phyloP scores from a whole-genome alignment of 1,139 yeast genomes.

The Saccharomyces hybrid region DNA sequence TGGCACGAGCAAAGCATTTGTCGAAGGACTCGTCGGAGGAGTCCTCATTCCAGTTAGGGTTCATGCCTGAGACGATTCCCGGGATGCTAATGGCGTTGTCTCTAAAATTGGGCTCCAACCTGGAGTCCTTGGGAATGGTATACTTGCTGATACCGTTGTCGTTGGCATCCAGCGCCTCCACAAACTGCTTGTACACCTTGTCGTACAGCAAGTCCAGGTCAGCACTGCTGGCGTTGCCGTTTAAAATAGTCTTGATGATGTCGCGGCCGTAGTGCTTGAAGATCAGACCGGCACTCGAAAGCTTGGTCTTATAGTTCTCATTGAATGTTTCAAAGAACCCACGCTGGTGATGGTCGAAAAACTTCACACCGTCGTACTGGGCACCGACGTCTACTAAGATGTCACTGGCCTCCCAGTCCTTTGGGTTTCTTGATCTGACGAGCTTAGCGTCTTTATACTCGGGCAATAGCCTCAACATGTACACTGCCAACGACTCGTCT shows the following conservation, averaged over 20 bases:
- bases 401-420: slow-evolving; percentile 78
- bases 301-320: slow-evolving; percentile 58
- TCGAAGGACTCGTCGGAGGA: slow-evolving; percentile 63
- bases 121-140: slow-evolving; percentile 38
- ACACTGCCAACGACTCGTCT: slow-evolving; percentile 94
- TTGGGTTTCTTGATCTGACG: slow-evolving; percentile 76
- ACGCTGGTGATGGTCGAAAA: slow-evolving; percentile 94
- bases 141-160: slow-evolving; percentile 87
- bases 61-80: slow-evolving; percentile 63
- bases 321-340: slow-evolving; percentile 60
- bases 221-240: slow-evolving; percentile 31
- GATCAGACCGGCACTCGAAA: slow-evolving; percentile 91
- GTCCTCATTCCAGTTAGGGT: slow-evolving; percentile 74
- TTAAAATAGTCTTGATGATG: slow-evolving; percentile 45
- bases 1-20: slow-evolving; percentile 58
- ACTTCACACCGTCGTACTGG: slow-evolving; percentile 76
- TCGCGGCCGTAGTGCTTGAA: slow-evolving; percentile 90
- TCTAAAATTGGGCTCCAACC: slow-evolving; percentile 41
- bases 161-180: slow-evolving; percentile 91
- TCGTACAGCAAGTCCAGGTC: slow-evolving; percentile 58
- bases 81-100: slow-evolving; percentile 67
- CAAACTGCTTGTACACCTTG: slow-evolving; percentile 73
- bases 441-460: slow-evolving; percentile 57
- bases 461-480: slow-evolving; percentile 69
- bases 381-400: slow-evolving; percentile 94